phyloP scores from a whole-genome alignment of 2,329 filamentous ascomycete genomes.

The Colletotrichum falcatum region DNA sequence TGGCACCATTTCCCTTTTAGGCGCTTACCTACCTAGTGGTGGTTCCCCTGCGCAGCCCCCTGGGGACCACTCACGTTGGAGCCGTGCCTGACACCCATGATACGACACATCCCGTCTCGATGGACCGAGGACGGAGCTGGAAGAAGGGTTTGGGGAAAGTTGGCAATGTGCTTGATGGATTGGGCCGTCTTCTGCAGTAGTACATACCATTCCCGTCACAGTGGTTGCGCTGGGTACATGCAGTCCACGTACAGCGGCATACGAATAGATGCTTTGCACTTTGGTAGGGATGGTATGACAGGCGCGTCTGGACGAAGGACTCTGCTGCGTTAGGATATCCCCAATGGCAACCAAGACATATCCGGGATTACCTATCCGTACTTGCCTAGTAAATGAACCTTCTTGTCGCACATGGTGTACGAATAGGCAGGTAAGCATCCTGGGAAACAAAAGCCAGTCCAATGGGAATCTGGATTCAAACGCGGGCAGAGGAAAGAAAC shows the following conservation, averaged over 20 bases:
- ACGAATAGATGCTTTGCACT: too few species aligned
- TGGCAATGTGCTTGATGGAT: too few species aligned
- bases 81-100: constrained; percentile 33
- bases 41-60: constrained; percentile 28
- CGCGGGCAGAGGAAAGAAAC: neutral
- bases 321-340: too few species aligned
- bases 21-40: constrained; percentile 21
- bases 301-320: neutral
- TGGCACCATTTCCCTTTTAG: constrained; percentile 39
- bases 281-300: too few species aligned
- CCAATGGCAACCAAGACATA: neutral
- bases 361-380: neutral
- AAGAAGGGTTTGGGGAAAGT: neutral
- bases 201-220: too few species aligned
- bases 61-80: constrained; percentile 18
- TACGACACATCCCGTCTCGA: constrained; percentile 16
- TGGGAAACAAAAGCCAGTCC: neutral
- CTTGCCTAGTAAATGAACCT: neutral
- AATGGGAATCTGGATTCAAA: neutral
- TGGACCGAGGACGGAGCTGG: constrained; percentile 3
- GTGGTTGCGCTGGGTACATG: neutral
- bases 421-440: neutral
- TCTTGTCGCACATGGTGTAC: neutral
- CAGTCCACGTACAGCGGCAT: too few species aligned
- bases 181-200: neutral